Conservation (phyloP, 305 asterid genomes). For the Rubia balearica region DNA sequence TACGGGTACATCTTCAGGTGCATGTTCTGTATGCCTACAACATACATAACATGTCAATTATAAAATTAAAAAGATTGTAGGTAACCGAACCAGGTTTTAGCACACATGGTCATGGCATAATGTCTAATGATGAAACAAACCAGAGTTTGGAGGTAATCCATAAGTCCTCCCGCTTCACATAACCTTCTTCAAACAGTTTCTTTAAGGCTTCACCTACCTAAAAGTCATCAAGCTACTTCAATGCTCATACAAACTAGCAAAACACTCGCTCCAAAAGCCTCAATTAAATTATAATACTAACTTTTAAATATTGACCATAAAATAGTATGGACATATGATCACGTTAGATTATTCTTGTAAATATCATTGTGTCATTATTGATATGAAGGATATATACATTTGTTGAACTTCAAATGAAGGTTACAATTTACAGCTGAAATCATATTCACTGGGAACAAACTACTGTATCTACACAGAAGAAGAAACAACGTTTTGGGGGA, state of each 20-base stretch:
- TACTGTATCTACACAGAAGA: not conserved
- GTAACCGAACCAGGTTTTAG: not conserved
- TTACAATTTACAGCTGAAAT: not conserved
- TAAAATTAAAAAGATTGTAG: not conserved
- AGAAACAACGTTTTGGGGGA: not conserved
- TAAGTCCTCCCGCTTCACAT: constrained; percentile 25
- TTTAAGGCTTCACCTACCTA: constrained; percentile 29
- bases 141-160: constrained; percentile 46
- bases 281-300: too few relatives aligned
- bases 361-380: not conserved
- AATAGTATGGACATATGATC: not conserved
- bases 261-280: too few relatives aligned
- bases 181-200: constrained; percentile 23
- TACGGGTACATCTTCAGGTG: constrained; percentile 54
- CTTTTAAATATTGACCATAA: not conserved
- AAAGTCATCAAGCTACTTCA: not conserved
- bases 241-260: not conserved
- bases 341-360: not conserved
- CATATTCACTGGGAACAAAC: not conserved
- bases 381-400: not conserved
- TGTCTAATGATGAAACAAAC: constrained; percentile 19
- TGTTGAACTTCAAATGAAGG: too few relatives aligned
- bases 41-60: not conserved
- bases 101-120: not conserved
- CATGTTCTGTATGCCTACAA: constrained; percentile 18